Evolutionary conservation across 129 eudicot genomes (phyloP), one percentile per base, ranked within the genome.

Genomic region (Tagetes erecta): DNA sequence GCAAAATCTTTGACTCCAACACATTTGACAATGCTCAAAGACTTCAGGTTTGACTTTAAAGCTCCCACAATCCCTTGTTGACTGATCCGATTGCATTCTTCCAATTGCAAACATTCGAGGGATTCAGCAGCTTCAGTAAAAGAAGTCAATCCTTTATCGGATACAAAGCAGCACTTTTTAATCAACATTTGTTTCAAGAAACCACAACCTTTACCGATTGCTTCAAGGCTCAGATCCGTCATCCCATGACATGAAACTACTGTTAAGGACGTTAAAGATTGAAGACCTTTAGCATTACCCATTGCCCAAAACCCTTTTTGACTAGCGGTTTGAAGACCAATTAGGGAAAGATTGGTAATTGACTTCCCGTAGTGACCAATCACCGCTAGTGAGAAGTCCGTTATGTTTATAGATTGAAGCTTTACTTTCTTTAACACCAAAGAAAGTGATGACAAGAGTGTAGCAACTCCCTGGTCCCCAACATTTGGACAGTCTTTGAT

Each of bases 241-340:
- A 79, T 77, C n/a, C 99, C 97, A 13, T 75, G 72, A 62, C 99
- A 95, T 0, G 97, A 88, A 81, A 83, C 65, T 6, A 95, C 68
- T 2, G 80, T 31, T 68, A 95, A 81, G 64, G 96, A 85, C 0
- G 75, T 58, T 49, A 95, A 73, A 0, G 79, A 52, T 72, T 84
- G 84, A 50, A 95, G 88, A 55, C 99, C 97, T 64, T 77, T 77
- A 10, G 91, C 97, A 41, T 78, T 91, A 67, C 96, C 97, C 99
- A 95, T 91, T 0, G 87, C 96, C 99, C 99, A 91, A 71, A 95
- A 95, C 33, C 97, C 99, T 74, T 80, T 95, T 65, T 95, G 87
- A 81, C 83, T 87, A 77, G 87, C 96, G 10, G 60, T 73, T 78
- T 65, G 87, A 73, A 95, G 96, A 56, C 87, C 83, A 6, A 83